These are phyloP conservation scores for Inga oerstediana DNA, from an alignment of 306 rosid genomes.

Conservation along the genomic window DNA sequence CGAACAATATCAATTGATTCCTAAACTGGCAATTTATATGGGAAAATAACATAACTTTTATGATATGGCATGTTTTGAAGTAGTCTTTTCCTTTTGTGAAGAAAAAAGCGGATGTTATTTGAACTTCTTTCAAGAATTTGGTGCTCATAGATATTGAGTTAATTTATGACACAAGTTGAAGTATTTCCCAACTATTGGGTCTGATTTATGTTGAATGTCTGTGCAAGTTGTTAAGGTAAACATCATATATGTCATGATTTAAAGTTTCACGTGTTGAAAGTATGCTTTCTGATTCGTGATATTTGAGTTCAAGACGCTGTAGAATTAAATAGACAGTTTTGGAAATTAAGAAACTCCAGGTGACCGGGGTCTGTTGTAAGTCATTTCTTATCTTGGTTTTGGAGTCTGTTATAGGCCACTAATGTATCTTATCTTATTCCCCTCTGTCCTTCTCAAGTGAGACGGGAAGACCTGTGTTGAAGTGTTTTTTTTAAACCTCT, in stretches of 20 bases:
- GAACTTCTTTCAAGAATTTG: not conserved
- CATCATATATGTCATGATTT: not conserved
- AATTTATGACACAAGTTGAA: not conserved
- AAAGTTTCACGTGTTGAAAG: not conserved
- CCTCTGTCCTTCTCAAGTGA: not conserved
- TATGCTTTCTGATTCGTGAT: not conserved
- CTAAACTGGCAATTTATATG: not conserved
- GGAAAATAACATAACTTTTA: not conserved
- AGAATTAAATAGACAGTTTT: not conserved
- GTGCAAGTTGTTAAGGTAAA: not conserved
- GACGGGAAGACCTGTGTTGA: not conserved
- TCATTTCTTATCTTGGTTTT: not conserved
- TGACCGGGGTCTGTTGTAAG: not conserved
- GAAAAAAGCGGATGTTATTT: not conserved
- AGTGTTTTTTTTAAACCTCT: not conserved
- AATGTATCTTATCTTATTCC: not conserved
- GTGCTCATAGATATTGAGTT: not conserved
- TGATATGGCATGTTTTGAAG: not conserved
- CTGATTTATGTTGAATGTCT: not conserved
- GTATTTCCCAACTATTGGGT: not conserved
- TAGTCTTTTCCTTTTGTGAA: not conserved
- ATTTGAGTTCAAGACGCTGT: not conserved
- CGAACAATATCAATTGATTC: not conserved
- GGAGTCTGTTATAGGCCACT: not conserved
- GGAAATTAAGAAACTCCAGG: not conserved